Conservation (phyloP, 345 rosid genomes). For the Conringia planisiliqua region DNA sequence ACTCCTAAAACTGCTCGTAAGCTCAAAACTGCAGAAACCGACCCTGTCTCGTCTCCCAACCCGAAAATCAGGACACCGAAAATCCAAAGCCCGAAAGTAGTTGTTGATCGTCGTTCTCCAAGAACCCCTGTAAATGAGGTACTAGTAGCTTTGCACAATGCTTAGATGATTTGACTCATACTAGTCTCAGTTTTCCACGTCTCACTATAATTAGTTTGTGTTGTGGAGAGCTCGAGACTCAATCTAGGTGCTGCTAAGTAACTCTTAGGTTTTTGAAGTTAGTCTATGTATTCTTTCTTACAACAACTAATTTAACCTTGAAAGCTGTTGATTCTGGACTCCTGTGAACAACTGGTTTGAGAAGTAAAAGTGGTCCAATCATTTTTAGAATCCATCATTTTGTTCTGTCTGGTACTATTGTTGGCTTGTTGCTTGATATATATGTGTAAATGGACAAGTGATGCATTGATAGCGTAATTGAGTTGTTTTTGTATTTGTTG, state of each 20-base stretch:
- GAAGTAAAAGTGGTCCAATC: not conserved
- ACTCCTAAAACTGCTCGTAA: slow-evolving; percentile 65
- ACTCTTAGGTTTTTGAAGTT: not conserved
- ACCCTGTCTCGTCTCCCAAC: slow-evolving; percentile 48
- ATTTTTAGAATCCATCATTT: not conserved
- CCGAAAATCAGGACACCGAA: slow-evolving; percentile 54
- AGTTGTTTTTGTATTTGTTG: not conserved
- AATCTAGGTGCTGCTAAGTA: not conserved
- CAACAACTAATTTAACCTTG: not conserved
- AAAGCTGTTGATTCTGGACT: not conserved
- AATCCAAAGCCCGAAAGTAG: slow-evolving; percentile 66
- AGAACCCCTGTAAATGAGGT: slow-evolving; percentile 72
- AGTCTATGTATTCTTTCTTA: not conserved
- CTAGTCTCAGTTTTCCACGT: not conserved
- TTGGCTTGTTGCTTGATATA: not conserved
- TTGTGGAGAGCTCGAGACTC: not conserved
- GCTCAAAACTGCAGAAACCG: slow-evolving; percentile 57
- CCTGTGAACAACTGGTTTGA: not conserved
- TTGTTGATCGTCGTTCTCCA: slow-evolving; percentile 65
- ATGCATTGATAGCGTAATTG: not conserved
- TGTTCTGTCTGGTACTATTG: not conserved
- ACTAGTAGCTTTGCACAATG: slow-evolving; percentile 23
- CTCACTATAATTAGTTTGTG: not conserved
- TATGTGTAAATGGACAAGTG: not conserved
- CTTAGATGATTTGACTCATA: not conserved